Conservation (phyloP, 2,329 filamentous ascomycete genomes). For the Aspergillus neotritici region DNA sequence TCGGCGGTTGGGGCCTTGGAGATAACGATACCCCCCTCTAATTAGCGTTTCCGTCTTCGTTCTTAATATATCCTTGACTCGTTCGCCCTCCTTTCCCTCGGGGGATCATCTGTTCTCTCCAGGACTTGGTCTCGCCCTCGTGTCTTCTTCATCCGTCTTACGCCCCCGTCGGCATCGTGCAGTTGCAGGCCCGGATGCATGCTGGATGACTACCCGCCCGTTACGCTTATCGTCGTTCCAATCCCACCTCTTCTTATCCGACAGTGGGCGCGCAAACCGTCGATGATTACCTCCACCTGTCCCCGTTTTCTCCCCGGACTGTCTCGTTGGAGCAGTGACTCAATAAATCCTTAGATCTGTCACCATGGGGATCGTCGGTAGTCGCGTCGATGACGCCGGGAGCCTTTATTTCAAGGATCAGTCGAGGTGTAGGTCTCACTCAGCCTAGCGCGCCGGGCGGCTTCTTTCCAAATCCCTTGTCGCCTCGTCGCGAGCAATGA, state of each 20-base stretch:
- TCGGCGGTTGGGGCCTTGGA: too few relatives aligned
- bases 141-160: background rate
- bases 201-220: constrained; percentile 23
- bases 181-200: constrained; percentile 2
- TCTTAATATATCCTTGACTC: too few relatives aligned
- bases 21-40: too few relatives aligned
- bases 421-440: constrained; percentile 63
- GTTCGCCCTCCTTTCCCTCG: too few relatives aligned
- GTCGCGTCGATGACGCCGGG: constrained; percentile 73
- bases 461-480: too few relatives aligned
- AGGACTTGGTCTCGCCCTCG: background rate
- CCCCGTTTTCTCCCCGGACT: constrained; percentile 23
- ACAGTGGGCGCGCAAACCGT: constrained; percentile 23
- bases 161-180: background rate
- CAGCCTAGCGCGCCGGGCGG: background rate
- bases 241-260: constrained; percentile 14
- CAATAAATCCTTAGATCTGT: constrained; percentile 20
- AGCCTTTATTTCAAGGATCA: constrained; percentile 85
- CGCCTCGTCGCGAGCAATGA: background rate
- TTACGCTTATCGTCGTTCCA: constrained; percentile 7
- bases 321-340: constrained; percentile 23
- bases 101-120: too few relatives aligned
- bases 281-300: constrained; percentile 29
- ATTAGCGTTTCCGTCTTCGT: too few relatives aligned
- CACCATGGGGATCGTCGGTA: constrained; percentile 88